These are phyloP conservation scores for Wickerhamomyces silvicola DNA, from an alignment of 805 yeast genomes.

Conservation along the genomic window DNA sequence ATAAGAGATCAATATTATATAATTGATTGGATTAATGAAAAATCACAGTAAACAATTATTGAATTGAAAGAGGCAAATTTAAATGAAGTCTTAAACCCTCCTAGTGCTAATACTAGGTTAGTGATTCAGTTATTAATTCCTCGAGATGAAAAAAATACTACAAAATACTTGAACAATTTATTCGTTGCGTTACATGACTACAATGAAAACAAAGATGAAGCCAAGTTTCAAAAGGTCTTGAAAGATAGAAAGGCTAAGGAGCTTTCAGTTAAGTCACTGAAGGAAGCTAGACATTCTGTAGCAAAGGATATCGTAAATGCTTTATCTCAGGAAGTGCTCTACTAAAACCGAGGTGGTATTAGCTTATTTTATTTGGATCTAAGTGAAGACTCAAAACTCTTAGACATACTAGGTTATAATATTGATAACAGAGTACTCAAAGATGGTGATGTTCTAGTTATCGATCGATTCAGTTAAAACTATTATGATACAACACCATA, in stretches of 20 bases:
- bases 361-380: conserved; percentile 48
- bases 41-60: conserved; percentile 43
- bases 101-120: conserved; percentile 17
- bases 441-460: conserved; percentile 52
- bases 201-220: conserved; percentile 46
- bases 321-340: conserved; percentile 42
- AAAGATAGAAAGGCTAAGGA: conserved; percentile 36
- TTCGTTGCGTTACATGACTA: conserved; percentile 13
- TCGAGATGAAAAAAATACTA: conserved; percentile 19
- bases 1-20: conserved; percentile 45
- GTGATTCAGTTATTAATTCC: too few species aligned
- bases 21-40: conserved; percentile 39
- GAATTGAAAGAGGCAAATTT: conserved; percentile 33
- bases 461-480: conserved; percentile 34
- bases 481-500: conserved; percentile 27
- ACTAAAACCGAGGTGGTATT: conserved; percentile 36
- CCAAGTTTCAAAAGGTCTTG: conserved; percentile 25
- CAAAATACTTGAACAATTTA: conserved; percentile 17
- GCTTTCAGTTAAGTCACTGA: conserved; percentile 36
- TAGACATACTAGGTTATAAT: conserved; percentile 18
- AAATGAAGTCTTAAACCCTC: conserved; percentile 10
- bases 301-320: conserved; percentile 35
- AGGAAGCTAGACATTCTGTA: conserved; percentile 34
- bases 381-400: conserved; percentile 26
- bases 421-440: conserved; percentile 23